Base-by-base conservation (phyloP, 495 filamentous ascomycete genomes). In the Penicillium fimorum region DNA sequence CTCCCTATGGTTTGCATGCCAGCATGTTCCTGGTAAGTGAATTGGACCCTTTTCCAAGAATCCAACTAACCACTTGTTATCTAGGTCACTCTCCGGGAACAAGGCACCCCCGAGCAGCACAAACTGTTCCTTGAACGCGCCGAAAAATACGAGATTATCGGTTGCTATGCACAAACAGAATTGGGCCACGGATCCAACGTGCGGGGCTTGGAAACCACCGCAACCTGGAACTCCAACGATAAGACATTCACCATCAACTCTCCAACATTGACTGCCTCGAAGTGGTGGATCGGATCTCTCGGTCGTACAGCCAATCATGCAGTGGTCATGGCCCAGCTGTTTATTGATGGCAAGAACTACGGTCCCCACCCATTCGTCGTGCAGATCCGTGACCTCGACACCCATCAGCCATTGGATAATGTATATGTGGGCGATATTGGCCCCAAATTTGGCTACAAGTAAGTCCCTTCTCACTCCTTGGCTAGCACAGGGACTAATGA, bases 201-300 rank as follows among this genome's bases (percentile, higher is more conserved):
- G 13, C 79, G 87, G 56, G 87, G 87, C 18, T 71, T 90, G 38
- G 85, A 90, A 69, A 90, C 87, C 17, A 87, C 83, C 11, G 87
- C 87, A 15, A 88, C 82, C 27, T 90, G 85, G 83, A 83, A 88
- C 63, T 65, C 78, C 4, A 70, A 82, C 13, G 81, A 87, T 61
- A 84, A 87, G 70, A 87, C 83, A 5, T 90, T 90, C 69, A 82
- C 75, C 44, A 79, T 91, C 47, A 81, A 87, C 61, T 86, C 84
- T 0, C 88, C 88, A 0, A 71, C 78, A 50, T 72, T 88, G 51
- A 89, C 86, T 10, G 78, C 85, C 15, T 83, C 82, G 37, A 91
- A 91, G 65, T 91, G 87, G 87, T 91, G 88, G 88, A 88, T 89
- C 62, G 88, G 88, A 0, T 85, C 84, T 24, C 74, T 90, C 6